Percentiles rank a stretch among this genome's conserved stretches.
Evolutionary conservation across 1,284 basidiomycete species (phyloP).

Genomic region (Coniferiporia weirii): DNA sequence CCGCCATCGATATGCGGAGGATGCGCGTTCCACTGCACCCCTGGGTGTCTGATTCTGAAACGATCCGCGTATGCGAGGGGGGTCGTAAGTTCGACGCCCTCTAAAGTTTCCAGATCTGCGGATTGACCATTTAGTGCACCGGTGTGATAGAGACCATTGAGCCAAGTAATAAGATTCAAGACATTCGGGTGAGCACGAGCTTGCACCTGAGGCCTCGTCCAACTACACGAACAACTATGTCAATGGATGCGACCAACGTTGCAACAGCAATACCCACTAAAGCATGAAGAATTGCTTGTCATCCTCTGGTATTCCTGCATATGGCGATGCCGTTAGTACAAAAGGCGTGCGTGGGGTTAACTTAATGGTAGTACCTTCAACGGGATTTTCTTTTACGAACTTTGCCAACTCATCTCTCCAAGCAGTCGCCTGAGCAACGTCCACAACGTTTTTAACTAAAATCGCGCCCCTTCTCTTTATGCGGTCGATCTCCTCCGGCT

Average conservation of each 20-base stretch:
- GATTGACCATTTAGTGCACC: conserved; percentile 10
- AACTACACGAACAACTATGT: conserved; percentile 34
- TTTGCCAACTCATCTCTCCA: conserved; percentile 56
- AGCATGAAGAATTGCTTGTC: conserved; percentile 71
- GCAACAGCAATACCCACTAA: conserved; percentile 41
- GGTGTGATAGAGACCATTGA: conserved; percentile 58
- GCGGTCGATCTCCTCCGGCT: conserved; percentile 39
- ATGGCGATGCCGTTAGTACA: not conserved
- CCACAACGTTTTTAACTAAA: conserved; percentile 59
- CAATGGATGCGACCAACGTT: not conserved
- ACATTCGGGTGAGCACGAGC: conserved; percentile 73
- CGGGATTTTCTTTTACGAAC: conserved; percentile 54
- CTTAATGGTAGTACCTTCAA: conserved; percentile 35
- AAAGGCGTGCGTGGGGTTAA: conserved; percentile 1
- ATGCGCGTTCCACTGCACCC: conserved; percentile 58
- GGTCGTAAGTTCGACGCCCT: conserved; percentile 59
- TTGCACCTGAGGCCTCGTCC: conserved; percentile 65
- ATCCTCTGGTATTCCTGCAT: conserved; percentile 45
- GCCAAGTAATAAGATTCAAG: conserved; percentile 53
- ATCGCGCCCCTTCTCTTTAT: conserved; percentile 56
- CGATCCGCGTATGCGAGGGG: conserved; percentile 80
- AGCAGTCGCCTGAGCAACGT: conserved; percentile 43
- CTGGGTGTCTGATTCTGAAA: conserved; percentile 77
- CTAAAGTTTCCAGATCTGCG: conserved; percentile 28
- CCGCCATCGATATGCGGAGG: conserved; percentile 83